Evolutionary conservation across 495 filamentous ascomycete genomes (phyloP).

Genomic region (Xylaria curta): DNA sequence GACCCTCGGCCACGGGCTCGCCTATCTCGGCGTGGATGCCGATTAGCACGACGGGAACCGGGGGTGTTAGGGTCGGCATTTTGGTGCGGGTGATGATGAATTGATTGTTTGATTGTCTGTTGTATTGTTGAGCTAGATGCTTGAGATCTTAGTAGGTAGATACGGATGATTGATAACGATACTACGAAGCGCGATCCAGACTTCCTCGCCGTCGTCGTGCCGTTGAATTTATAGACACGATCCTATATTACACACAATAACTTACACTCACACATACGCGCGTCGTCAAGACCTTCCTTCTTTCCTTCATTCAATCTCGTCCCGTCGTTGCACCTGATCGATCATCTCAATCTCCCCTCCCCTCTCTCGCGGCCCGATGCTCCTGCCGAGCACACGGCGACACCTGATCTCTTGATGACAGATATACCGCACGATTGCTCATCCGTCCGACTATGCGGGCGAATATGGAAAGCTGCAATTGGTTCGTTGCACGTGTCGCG

Average conservation of each 20-base stretch:
- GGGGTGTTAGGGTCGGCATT: slow-evolving; percentile 1
- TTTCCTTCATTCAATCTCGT: neutral
- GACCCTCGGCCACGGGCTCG: slow-evolving; percentile 7
- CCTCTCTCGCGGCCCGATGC: neutral
- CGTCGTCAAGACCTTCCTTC: neutral
- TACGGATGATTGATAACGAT: neutral
- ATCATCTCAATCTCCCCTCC: neutral
- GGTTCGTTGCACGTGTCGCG: neutral
- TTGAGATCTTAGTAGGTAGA: neutral
- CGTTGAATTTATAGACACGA: neutral
- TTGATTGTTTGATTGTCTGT: neutral
- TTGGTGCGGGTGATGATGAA: neutral
- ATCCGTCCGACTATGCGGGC: slow-evolving; percentile 8
- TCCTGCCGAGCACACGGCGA: neutral
- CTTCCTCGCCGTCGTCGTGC: neutral
- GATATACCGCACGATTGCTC: neutral
- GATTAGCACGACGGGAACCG: slow-evolving; percentile 23
- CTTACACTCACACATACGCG: neutral
- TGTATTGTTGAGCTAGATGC: neutral
- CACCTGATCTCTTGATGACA: slow-evolving; percentile 4
- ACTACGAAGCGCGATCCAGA: neutral
- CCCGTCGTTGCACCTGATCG: too few relatives aligned
- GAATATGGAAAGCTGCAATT: neutral
- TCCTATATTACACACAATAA: neutral
- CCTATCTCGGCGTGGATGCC: slow-evolving; percentile 26